phyloP scores from a whole-genome alignment of 306 rosid species.

The Hylodesmum podocarpum region DNA sequence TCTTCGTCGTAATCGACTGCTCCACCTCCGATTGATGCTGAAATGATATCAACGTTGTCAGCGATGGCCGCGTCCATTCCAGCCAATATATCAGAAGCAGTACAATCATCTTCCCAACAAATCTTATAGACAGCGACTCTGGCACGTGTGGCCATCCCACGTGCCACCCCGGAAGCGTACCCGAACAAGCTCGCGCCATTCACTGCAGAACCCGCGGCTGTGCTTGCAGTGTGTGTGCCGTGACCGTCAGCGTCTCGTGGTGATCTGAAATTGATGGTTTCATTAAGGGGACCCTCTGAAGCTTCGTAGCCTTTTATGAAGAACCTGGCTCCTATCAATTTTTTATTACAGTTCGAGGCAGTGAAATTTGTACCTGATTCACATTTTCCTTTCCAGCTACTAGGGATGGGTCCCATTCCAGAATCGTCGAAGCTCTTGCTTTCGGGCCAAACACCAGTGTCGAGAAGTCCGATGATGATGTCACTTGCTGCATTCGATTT shows the following conservation, averaged over 20 bases:
- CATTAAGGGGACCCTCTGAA: conserved; percentile 40
- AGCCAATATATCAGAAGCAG: conserved; percentile 58
- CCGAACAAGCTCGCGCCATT: conserved; percentile 53
- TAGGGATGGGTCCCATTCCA: conserved; percentile 65
- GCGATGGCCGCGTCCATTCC: conserved; percentile 73
- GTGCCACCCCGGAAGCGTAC: conserved; percentile 66
- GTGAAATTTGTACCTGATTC: conserved; percentile 62
- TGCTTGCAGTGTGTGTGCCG: conserved; percentile 81
- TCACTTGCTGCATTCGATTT: conserved; percentile 37
- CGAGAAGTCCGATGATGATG: conserved; percentile 60
- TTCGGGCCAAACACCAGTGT: conserved; percentile 86
- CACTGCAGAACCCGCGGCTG: conserved; percentile 67
- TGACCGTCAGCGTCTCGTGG: conserved; percentile 83
- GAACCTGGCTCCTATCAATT: conserved; percentile 74
- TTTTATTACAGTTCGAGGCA: conserved; percentile 59
- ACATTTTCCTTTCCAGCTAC: conserved; percentile 71
- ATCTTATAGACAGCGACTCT: conserved; percentile 75
- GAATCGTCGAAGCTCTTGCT: conserved; percentile 81
- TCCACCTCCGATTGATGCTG: conserved; percentile 72
- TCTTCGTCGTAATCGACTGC: conserved; percentile 49
- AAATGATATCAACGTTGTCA: conserved; percentile 68
- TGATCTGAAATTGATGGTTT: conserved; percentile 45
- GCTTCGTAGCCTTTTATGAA: conserved; percentile 55
- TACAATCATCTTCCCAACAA: conserved; percentile 63
- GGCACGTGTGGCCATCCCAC: conserved; percentile 79